Evolutionary conservation across 2,329 filamentous ascomycete genomes (phyloP).

Genomic region (Zasmidium citrigriseum): DNA sequence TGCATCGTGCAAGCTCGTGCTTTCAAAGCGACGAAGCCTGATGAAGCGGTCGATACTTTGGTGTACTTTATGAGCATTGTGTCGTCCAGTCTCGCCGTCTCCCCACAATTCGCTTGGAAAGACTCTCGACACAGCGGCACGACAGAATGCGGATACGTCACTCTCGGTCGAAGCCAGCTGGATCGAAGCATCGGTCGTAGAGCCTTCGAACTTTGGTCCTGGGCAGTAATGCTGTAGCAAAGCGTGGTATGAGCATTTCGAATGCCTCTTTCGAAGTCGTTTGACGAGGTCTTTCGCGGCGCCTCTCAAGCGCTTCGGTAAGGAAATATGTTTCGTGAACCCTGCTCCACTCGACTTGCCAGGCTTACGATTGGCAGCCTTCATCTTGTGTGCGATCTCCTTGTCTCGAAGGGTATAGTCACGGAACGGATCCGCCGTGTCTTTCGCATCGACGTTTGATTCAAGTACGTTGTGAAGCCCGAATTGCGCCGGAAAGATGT

Average conservation of each 20-base stretch:
- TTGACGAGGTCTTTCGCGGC: slow-evolving; percentile 59
- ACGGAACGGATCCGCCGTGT: slow-evolving; percentile 73
- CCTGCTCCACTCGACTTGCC: not conserved
- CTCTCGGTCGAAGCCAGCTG: slow-evolving; percentile 67
- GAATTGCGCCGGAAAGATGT: slow-evolving; percentile 92
- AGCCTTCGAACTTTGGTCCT: slow-evolving; percentile 19
- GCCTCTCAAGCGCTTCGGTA: slow-evolving; percentile 62
- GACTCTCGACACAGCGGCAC: slow-evolving; percentile 69
- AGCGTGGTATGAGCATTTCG: slow-evolving; percentile 75
- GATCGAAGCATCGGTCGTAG: slow-evolving; percentile 48
- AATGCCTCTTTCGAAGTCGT: slow-evolving; percentile 70
- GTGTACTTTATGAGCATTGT: slow-evolving; percentile 66
- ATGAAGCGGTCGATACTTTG: slow-evolving; percentile 76
- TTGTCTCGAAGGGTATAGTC: slow-evolving; percentile 85
- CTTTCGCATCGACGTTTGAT: slow-evolving; percentile 61
- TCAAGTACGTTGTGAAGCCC: slow-evolving; percentile 91
- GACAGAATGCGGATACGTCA: slow-evolving; percentile 83
- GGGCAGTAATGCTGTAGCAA: slow-evolving; percentile 83
- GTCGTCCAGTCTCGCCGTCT: slow-evolving; percentile 47
- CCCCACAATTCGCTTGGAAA: slow-evolving; percentile 80
- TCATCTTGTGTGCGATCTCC: slow-evolving; percentile 60
- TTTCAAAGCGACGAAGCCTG: slow-evolving; percentile 76
- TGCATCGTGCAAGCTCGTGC: slow-evolving; percentile 74
- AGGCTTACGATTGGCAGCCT: not conserved
- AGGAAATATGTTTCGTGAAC: slow-evolving; percentile 44